These are phyloP conservation scores for Globomyces pollinis-pini DNA, from an alignment of 192 early-diverging fungal genomes.

Conservation along the genomic window DNA sequence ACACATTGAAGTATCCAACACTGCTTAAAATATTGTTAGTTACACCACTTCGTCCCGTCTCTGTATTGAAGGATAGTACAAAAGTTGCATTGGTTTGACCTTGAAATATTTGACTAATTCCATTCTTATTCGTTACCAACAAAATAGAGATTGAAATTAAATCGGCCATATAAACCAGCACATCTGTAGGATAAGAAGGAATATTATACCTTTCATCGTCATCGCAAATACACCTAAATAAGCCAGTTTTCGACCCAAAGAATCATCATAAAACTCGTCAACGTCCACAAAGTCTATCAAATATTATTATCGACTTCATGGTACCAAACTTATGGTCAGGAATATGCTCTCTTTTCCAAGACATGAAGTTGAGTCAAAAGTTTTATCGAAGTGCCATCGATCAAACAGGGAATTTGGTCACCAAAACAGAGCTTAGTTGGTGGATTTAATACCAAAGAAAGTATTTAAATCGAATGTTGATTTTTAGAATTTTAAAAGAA, in stretches of 20 bases:
- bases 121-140: constrained; percentile 9
- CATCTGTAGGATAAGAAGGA: constrained; percentile 26
- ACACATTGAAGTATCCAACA: constrained; percentile 16
- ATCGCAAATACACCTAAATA: constrained; percentile 54
- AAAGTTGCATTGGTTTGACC: background rate
- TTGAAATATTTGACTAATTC: background rate
- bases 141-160: constrained; percentile 64
- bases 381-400: too few species aligned
- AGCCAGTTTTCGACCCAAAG: constrained; percentile 30
- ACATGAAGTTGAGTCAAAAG: background rate
- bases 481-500: too few species aligned
- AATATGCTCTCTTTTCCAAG: constrained; percentile 70
- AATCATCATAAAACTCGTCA: constrained; percentile 55
- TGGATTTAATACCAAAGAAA: too few species aligned
- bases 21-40: background rate
- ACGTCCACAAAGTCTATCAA: constrained; percentile 76
- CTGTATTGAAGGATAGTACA: background rate
- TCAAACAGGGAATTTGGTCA: too few species aligned
- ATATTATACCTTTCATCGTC: constrained; percentile 62
- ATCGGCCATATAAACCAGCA: constrained; percentile 74
- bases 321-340: constrained; percentile 83
- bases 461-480: too few species aligned
- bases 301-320: too few species aligned
- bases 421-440: too few species aligned
- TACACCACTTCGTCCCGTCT: background rate